Evolutionary conservation across 2,329 filamentous ascomycete species (phyloP), one percentile per base, ranked within the genome.

Genomic region (Pleomassaria siparia): DNA sequence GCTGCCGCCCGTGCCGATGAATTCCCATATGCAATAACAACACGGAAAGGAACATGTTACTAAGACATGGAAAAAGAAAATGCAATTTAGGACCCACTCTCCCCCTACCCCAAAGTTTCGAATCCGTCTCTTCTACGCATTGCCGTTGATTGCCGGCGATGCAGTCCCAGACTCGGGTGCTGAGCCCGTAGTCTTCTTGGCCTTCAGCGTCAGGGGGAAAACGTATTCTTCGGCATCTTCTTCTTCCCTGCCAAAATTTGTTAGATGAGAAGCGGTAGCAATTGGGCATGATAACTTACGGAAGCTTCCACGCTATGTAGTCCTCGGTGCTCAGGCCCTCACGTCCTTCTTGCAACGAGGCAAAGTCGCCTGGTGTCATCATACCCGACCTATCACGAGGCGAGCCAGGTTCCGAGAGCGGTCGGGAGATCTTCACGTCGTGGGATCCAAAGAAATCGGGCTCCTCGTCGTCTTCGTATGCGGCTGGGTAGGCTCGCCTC

Each of bases 301-400:
- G 94, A 49, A 97, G 78, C 75, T 95, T 96, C 94, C 94, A 99
- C 25, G 92, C 88, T 64, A 97, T 90, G 71, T 99, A 97, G 68
- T 99, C 94, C 74, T 99, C 94, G 0, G 94, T 97, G 75, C 81
- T 94, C 59, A 99, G 75, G 1, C 92, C 91, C 72, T 99, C 94
- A 35, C 87, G 87, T 36, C 91, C 90, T 73, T 99, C 94, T 73
- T 97, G 94, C 46, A 99, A 77, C 59, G 90, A 96, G 22, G 91
- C 94, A 79, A 97, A 97, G 72, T 99, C 94, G 39, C 94, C 94
- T 7, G 94, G 94, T 1, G 94, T 99, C 94, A 99, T 97, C 91
- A 96, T 96, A 44, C 94, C 94, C 35, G 87, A 87, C 26, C 91
- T 83, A 68, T 96, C 91, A 52, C 91, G 82, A 9, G 94, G 94